phyloP scores from a whole-genome alignment of 1,284 basidiomycete genomes.

The Trametes hirsuta region DNA sequence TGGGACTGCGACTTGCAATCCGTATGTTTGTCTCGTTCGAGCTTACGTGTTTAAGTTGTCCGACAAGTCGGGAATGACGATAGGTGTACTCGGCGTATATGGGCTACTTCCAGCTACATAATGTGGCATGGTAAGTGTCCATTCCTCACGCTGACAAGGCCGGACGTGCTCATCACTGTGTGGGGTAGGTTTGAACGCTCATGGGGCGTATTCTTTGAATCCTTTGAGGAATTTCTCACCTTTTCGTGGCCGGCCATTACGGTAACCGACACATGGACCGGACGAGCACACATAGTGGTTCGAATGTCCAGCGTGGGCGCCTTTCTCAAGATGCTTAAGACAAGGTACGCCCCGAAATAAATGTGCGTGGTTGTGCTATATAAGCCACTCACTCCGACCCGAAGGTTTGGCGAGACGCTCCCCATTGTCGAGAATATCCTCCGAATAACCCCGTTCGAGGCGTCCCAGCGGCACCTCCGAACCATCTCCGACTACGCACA shows the following conservation, averaged over 20 bases:
- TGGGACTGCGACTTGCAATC: conserved; percentile 89
- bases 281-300: conserved; percentile 80
- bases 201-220: conserved; percentile 81
- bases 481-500: conserved; percentile 69
- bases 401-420: conserved; percentile 73
- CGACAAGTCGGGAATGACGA: background rate
- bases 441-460: conserved; percentile 68
- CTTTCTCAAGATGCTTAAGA: conserved; percentile 81
- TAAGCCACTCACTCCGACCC: background rate
- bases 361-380: background rate
- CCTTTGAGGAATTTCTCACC: conserved; percentile 80
- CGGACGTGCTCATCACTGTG: background rate
- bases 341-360: conserved; percentile 47
- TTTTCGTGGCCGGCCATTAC: conserved; percentile 88
- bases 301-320: conserved; percentile 69
- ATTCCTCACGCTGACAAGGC: background rate
- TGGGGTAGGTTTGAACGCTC: conserved; percentile 73
- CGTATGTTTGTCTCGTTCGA: conserved; percentile 41
- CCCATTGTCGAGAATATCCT: conserved; percentile 73
- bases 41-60: background rate
- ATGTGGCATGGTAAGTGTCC: conserved; percentile 63
- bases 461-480: conserved; percentile 65
- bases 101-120: conserved; percentile 78
- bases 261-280: conserved; percentile 74
- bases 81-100: conserved; percentile 86